These are phyloP conservation scores for Stylosanthes scabra DNA, from an alignment of 331 rosid genomes.

Conservation along the genomic window DNA sequence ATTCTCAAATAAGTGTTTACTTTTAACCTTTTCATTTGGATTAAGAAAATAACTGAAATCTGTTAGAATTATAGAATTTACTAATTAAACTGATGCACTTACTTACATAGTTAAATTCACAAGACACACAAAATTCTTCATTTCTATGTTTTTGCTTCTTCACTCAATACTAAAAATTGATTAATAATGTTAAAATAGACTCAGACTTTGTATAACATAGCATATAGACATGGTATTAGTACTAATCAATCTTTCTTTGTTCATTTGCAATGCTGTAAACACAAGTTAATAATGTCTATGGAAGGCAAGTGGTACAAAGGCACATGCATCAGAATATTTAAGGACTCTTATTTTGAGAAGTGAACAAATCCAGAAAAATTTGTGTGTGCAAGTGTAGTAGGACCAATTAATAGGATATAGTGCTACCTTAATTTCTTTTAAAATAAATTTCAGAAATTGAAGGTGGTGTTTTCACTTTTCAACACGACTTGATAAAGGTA, in stretches of 20 bases:
- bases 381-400: not conserved
- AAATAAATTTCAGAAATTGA: not conserved
- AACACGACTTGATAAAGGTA: slow-evolving; percentile 20
- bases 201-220: no score
- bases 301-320: not conserved
- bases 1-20: no score
- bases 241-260: not conserved
- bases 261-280: not conserved
- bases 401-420: slow-evolving; percentile 15
- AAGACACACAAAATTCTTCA: no score
- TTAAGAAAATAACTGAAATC: no score
- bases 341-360: not conserved
- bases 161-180: no score
- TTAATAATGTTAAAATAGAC: no score
- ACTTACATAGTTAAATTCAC: no score
- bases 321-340: not conserved
- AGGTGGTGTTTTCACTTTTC: not conserved
- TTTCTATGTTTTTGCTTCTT: no score
- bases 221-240: no score
- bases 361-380: not conserved
- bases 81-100: no score
- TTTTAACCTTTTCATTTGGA: no score
- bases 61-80: no score
- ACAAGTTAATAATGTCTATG: not conserved
- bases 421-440: not conserved